Evolutionary conservation across 2,329 filamentous ascomycete species (phyloP).

Genomic region (Phialemoniopsis sp.): DNA sequence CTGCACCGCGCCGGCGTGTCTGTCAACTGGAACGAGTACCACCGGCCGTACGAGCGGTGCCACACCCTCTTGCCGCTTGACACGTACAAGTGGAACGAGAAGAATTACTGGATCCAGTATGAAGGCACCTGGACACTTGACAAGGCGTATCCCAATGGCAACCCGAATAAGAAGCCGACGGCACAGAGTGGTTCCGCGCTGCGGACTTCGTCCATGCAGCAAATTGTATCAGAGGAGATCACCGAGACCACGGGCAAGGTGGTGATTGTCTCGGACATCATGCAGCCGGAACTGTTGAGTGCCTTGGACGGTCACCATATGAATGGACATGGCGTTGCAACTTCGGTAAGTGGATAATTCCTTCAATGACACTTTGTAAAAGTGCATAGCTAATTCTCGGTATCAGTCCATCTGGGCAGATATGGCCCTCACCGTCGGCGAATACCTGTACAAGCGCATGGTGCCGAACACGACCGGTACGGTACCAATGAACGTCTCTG

Average conservation of each 20-base stretch:
- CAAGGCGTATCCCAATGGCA: slow-evolving; percentile 50
- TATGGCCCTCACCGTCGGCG: slow-evolving; percentile 58
- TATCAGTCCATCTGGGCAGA: slow-evolving; percentile 50
- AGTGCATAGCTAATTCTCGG: no score
- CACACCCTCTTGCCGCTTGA: slow-evolving; percentile 61
- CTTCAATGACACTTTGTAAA: neutral
- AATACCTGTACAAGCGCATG: no score
- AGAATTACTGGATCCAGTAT: slow-evolving; percentile 71
- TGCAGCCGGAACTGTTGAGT: no score
- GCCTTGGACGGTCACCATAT: slow-evolving; percentile 34
- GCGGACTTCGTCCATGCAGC: no score
- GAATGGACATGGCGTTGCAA: slow-evolving; percentile 34
- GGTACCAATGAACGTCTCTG: no score
- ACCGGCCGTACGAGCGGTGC: slow-evolving; percentile 54
- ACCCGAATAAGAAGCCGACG: no score
- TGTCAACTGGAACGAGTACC: slow-evolving; percentile 64
- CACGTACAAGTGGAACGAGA: slow-evolving; percentile 66
- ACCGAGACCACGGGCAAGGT: no score
- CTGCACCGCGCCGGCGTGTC: slow-evolving; percentile 52
- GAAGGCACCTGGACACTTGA: slow-evolving; percentile 54
- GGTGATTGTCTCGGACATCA: no score
- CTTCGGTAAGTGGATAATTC: slow-evolving; percentile 30
- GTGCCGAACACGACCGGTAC: no score
- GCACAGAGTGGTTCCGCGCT: no score
- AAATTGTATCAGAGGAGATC: no score